Evolutionary conservation across 1,284 basidiomycete genomes (phyloP).

Genomic region (Cryptococcus jaspeensis): DNA sequence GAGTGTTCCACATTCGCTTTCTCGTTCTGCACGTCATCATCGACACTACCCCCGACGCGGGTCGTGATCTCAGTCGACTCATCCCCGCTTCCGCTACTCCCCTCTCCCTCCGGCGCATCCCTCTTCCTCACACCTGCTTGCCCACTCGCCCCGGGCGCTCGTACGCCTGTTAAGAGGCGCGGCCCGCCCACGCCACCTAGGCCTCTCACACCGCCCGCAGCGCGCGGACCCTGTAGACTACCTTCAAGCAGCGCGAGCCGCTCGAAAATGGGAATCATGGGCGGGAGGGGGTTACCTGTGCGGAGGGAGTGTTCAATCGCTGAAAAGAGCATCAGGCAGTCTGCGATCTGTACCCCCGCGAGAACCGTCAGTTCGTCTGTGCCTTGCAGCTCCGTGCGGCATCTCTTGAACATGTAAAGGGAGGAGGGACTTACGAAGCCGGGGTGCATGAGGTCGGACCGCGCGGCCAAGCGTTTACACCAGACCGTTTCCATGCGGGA

Average conservation of each 20-base stretch:
- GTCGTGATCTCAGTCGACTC: background rate
- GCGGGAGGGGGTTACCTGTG: conserved; percentile 38
- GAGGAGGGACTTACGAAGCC: conserved; percentile 35
- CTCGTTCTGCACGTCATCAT: background rate
- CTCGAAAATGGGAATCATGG: conserved; percentile 47
- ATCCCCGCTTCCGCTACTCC: background rate
- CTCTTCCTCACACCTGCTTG: background rate
- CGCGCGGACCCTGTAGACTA: background rate
- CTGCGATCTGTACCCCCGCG: conserved; percentile 27
- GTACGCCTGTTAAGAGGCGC: background rate
- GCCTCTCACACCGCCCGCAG: background rate
- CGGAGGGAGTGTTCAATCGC: conserved; percentile 40
- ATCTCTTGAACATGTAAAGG: no score
- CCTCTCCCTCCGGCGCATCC: background rate
- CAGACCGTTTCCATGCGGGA: conserved; percentile 33
- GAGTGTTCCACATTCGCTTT: background rate
- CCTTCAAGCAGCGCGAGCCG: conserved; percentile 34
- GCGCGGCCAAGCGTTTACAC: conserved; percentile 27
- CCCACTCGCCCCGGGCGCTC: no score
- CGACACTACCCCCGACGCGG: background rate
- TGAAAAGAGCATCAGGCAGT: conserved; percentile 41
- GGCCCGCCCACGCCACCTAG: background rate
- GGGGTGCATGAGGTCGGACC: conserved; percentile 40
- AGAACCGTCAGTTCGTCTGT: background rate
- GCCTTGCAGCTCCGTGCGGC: no score